Conservation (phyloP, 768 basidiomycete species). For the Guyanaporus albipodus region DNA sequence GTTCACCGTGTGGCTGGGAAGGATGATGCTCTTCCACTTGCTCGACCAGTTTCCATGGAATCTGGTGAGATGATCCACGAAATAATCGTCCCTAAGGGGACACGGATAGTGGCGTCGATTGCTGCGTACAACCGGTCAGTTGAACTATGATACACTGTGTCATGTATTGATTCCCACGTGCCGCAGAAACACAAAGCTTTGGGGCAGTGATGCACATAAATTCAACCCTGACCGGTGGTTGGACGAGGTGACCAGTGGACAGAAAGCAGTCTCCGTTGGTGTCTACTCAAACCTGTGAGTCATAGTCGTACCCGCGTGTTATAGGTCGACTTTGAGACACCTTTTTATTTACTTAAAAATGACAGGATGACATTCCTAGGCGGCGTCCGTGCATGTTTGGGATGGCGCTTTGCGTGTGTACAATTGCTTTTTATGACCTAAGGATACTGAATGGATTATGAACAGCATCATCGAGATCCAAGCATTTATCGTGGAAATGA, state of each 20-base stretch:
- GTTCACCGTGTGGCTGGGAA: slow-evolving; percentile 46
- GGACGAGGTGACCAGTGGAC: slow-evolving; percentile 13
- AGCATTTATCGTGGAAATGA: slow-evolving; percentile 52
- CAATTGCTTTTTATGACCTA: background rate
- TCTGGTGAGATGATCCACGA: slow-evolving; percentile 42
- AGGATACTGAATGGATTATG: slow-evolving; percentile 1
- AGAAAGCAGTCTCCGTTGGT: slow-evolving; percentile 22
- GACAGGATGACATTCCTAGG: slow-evolving; percentile 30
- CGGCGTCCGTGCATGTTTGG: slow-evolving; percentile 25
- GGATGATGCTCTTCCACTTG: slow-evolving; percentile 60
- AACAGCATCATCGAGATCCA: slow-evolving; percentile 48
- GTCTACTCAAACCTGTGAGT: slow-evolving; percentile 29
- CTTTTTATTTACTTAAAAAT: background rate
- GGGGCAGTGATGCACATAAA: slow-evolving; percentile 30
- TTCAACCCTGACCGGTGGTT: slow-evolving; percentile 32
- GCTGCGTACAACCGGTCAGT: slow-evolving; percentile 53
- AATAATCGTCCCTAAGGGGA: slow-evolving; percentile 48
- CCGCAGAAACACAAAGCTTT: slow-evolving; percentile 25
- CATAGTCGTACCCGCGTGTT: background rate
- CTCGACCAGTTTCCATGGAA: slow-evolving; percentile 44
- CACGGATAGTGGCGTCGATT: slow-evolving; percentile 49
- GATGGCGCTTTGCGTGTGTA: slow-evolving; percentile 33
- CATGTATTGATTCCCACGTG: background rate
- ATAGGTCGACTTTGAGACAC: background rate
- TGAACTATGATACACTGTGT: too few species aligned